phyloP scores from a whole-genome alignment of 1,139 yeast species.

The Blastobotrys proliferans region DNA sequence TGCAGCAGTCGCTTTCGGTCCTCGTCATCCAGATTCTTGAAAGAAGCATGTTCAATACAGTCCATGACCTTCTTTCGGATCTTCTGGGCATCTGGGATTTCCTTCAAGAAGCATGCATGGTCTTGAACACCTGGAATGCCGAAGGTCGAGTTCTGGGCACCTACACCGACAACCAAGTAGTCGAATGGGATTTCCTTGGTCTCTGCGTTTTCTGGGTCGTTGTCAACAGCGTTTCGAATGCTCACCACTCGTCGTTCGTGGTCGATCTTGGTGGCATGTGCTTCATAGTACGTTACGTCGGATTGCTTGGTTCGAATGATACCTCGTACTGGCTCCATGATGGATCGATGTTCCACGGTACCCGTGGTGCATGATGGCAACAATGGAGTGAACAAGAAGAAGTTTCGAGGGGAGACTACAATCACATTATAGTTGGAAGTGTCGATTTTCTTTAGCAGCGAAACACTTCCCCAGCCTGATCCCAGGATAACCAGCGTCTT shows the following conservation, averaged over 20 bases:
- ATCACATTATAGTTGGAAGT: slow-evolving; percentile 83
- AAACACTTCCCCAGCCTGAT: slow-evolving; percentile 91
- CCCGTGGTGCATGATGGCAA: slow-evolving; percentile 95
- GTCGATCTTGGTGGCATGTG: slow-evolving; percentile 83
- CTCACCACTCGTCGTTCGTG: slow-evolving; percentile 58
- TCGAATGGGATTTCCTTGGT: slow-evolving; percentile 50
- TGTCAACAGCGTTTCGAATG: slow-evolving; percentile 32
- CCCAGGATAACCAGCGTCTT: slow-evolving; percentile 88
- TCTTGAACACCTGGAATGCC: slow-evolving; percentile 93
- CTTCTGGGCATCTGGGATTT: slow-evolving; percentile 74
- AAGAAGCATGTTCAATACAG: slow-evolving; percentile 77
- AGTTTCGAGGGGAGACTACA: slow-evolving; percentile 89
- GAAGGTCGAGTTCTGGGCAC: slow-evolving; percentile 88
- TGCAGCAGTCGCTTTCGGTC: slow-evolving; percentile 78
- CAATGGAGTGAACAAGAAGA: slow-evolving; percentile 89
- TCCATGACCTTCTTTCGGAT: slow-evolving; percentile 75
- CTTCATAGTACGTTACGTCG: slow-evolving; percentile 83
- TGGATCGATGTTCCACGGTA: slow-evolving; percentile 84
- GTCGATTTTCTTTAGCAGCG: slow-evolving; percentile 78
- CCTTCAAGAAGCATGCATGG: slow-evolving; percentile 80
- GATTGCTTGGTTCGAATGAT: slow-evolving; percentile 70
- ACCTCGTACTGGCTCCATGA: slow-evolving; percentile 78
- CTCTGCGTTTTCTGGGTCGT: slow-evolving; percentile 33
- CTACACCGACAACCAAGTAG: slow-evolving; percentile 82
- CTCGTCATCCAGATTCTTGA: slow-evolving; percentile 66